These are phyloP conservation scores for Tremella mesenterica DNA, from an alignment of 768 basidiomycete genomes.

Conservation along the genomic window DNA sequence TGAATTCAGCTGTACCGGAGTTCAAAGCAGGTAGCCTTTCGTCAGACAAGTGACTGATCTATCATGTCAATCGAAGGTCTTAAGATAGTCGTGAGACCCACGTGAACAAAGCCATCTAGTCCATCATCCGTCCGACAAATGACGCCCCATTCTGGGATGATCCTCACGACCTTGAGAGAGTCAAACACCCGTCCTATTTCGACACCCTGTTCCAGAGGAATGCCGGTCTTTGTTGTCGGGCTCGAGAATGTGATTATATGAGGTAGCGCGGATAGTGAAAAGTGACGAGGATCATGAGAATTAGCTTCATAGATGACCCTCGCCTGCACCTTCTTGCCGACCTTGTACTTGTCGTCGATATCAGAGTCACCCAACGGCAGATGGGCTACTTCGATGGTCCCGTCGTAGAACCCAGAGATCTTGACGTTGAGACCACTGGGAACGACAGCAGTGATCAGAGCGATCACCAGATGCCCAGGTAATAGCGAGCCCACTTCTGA, in stretches of 20 bases:
- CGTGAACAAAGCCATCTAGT: conserved; percentile 76
- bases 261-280: conserved; percentile 66
- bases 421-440: conserved; percentile 75
- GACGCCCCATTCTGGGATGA: conserved; percentile 76
- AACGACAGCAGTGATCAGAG: conserved; percentile 66
- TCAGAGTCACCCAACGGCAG: conserved; percentile 49
- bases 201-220: conserved; percentile 53
- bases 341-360: conserved; percentile 44
- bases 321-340: conserved; percentile 54
- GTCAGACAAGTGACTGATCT: conserved; percentile 93
- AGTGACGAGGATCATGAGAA: conserved; percentile 62
- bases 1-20: conserved; percentile 65
- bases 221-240: conserved; percentile 23
- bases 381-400: conserved; percentile 77
- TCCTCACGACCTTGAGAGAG: conserved; percentile 59
- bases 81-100: conserved; percentile 47
- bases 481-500: conserved; percentile 70
- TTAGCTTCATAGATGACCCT: conserved; percentile 74
- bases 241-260: conserved; percentile 57
- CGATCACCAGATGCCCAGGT: conserved; percentile 75
- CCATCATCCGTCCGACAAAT: conserved; percentile 58
- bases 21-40: conserved; percentile 77
- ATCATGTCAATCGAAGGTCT: conserved; percentile 4
- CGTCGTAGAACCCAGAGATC: conserved; percentile 83
- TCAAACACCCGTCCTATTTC: conserved; percentile 68